Base-by-base conservation (phyloP, 768 basidiomycete genomes). In the Trametes maxima region DNA sequence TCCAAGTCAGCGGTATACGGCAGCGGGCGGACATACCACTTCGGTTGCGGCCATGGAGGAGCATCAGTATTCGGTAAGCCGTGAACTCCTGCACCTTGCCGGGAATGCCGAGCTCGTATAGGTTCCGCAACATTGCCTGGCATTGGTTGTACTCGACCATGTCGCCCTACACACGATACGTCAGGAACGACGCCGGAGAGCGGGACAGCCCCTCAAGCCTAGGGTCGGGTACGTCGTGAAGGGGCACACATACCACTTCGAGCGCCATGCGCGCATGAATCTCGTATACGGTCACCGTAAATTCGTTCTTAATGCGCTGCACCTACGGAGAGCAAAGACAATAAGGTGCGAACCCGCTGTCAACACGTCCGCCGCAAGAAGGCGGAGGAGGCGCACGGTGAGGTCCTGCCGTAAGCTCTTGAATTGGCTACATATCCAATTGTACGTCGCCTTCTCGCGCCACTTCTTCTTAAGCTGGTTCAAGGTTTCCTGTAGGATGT, bases 121-220 rank as follows among this genome's bases (percentile, higher is more conserved):
- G 84, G 52, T 85, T 83, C 70, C 89, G 90, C 45, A 98, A 78
- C 65, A 92, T 90, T 33, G 90, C 90, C 74, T 98, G 95, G 76
- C 97, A 99, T 75, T 95, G 92, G 74, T 97, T 98, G 73, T 96
- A 98, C 83, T 99, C 97, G 66, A 97, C 95, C 82, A 99, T 91
- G 74, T 99, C 97, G 70, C 82, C 85, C 96, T 99, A 75, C 59
- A 43, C 42, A 45, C 49, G 40, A n/a, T 62, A 37, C 59, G 55
- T 14, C 24, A 50, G 44, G 60, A 52, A 53, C 53, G 36, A 50
- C 51, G 49, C 39, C 40, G n/a, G 36, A 44, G 33, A 37, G 25
- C 6, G 19, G 11, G 24, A 35, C n/a, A 8, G 7, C 4, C 12
- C 37, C 22, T 28, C 13, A n/a, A 24, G 10, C 14, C 7, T 42